phyloP scores from a whole-genome alignment of 495 filamentous ascomycete genomes.

The Hypoxylon subgilvum region DNA sequence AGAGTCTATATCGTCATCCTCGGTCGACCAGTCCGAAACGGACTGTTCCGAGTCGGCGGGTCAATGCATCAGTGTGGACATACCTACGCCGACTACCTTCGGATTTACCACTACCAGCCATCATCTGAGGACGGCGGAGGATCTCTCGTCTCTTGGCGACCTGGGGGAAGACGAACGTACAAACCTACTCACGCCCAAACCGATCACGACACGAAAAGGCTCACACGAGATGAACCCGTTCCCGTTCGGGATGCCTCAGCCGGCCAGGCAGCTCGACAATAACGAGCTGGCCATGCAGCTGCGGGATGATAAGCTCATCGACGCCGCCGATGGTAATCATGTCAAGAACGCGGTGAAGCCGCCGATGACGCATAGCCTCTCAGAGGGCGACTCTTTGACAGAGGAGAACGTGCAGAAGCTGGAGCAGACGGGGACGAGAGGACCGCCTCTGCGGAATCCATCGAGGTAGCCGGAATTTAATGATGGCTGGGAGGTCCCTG shows the following conservation, averaged over 20 bases:
- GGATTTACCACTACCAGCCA: conserved; percentile 6
- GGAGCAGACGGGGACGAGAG: conserved; percentile 30
- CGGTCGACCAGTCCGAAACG: conserved; percentile 24
- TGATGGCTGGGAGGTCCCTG: too few relatives aligned
- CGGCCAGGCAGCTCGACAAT: conserved; percentile 29
- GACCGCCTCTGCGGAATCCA: conserved; percentile 1
- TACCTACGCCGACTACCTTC: conserved; percentile 32
- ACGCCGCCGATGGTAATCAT: conserved; percentile 36
- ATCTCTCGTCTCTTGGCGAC: conserved; percentile 2
- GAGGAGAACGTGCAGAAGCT: conserved; percentile 47
- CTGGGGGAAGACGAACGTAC: conserved; percentile 20
- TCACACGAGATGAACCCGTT: conserved; percentile 30
- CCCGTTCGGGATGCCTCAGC: conserved; percentile 31
- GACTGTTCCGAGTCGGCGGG: conserved; percentile 44
- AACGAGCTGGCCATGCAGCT: conserved; percentile 42
- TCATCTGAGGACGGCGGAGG: conserved; percentile 18
- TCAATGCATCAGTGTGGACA: conserved; percentile 38
- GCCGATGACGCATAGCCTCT: conserved; percentile 9
- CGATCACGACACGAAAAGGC: conserved; percentile 18
- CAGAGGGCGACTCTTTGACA: conserved; percentile 42
- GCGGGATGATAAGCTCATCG: conserved; percentile 48
- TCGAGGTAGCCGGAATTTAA: background rate
- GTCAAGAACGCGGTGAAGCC: conserved; percentile 13
- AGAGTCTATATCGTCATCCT: conserved; percentile 19
- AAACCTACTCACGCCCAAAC: conserved; percentile 40